phyloP scores from a whole-genome alignment of 495 filamentous ascomycete genomes.

The Apiosordaria backusii region DNA sequence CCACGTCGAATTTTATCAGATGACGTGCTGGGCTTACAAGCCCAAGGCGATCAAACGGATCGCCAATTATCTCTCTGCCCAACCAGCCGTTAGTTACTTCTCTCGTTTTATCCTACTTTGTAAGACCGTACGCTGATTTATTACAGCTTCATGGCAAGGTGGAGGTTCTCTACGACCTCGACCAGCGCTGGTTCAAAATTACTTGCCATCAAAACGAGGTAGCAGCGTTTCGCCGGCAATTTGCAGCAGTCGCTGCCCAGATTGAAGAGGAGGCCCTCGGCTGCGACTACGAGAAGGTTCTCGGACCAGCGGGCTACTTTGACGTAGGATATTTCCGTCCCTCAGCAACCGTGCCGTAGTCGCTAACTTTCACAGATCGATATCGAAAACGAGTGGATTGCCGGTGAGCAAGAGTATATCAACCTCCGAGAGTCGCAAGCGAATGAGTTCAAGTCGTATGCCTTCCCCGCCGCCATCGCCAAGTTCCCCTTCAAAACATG shows the following conservation, averaged over 20 bases:
- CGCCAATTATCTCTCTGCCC: constrained; percentile 16
- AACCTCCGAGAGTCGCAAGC: not conserved
- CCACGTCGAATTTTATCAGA: constrained; percentile 29
- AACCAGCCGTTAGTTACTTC: constrained; percentile 22
- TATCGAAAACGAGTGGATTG: constrained; percentile 19
- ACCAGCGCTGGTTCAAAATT: constrained; percentile 29
- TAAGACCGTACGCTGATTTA: not conserved
- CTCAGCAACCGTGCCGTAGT: not conserved
- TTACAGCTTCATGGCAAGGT: constrained; percentile 12
- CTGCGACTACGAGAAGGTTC: constrained; percentile 20
- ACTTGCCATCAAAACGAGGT: constrained; percentile 30
- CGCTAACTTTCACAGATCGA: constrained; percentile 7
- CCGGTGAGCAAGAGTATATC: not conserved
- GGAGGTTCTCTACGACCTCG: constrained; percentile 28
- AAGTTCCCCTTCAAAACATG: constrained; percentile 4
- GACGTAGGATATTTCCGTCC: not conserved
- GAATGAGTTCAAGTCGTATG: not conserved
- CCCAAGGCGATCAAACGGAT: constrained; percentile 31
- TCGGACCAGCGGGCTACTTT: constrained; percentile 2
- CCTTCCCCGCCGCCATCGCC: constrained; percentile 3
- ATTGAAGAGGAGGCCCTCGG: constrained; percentile 25
- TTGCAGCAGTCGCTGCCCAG: constrained; percentile 11
- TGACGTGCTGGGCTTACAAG: constrained; percentile 32
- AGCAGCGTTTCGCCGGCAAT: constrained; percentile 20
- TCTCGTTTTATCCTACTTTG: not conserved